Conservation (phyloP, 1,139 yeast genomes). For the Arxiozyma heterogenica region DNA sequence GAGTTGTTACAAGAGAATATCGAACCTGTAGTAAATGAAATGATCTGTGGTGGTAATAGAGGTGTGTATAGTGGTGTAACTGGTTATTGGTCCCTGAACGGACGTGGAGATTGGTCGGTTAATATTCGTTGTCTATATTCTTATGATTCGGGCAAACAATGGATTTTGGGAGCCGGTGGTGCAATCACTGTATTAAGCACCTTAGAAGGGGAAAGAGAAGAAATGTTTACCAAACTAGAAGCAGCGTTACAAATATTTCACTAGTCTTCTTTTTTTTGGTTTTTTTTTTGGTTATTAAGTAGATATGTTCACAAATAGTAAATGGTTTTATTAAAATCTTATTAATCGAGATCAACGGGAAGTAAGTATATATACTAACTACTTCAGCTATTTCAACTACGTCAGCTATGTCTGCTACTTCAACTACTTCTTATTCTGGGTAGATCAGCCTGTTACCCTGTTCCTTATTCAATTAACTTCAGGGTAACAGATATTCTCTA, state of each 20-base stretch:
- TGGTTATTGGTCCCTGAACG: conserved; percentile 90
- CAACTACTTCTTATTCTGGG: too few relatives aligned
- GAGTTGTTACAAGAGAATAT: conserved; percentile 53
- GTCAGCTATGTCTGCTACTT: too few relatives aligned
- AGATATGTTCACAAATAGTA: neutral
- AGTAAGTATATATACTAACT: too few relatives aligned
- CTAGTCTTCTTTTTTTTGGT: neutral
- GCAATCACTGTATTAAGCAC: conserved; percentile 90
- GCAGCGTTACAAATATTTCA: conserved; percentile 65
- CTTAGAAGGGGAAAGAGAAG: conserved; percentile 80
- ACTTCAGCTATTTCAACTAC: too few relatives aligned
- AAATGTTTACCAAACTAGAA: conserved; percentile 71
- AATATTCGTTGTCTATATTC: conserved; percentile 76
- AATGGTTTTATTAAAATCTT: too few relatives aligned
- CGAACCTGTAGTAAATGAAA: conserved; percentile 34
- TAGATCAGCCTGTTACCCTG: neutral
- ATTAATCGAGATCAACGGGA: too few relatives aligned
- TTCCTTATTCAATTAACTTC: neutral
- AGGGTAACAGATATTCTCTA: neutral
- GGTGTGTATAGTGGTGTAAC: conserved; percentile 92
- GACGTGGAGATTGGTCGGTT: conserved; percentile 93
- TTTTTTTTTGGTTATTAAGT: too few relatives aligned
- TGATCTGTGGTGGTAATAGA: conserved; percentile 40
- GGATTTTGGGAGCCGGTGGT: conserved; percentile 98
- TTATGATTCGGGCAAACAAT: conserved; percentile 40